Evolutionary conservation across 768 basidiomycete species (phyloP).

Genomic region (Hygrocybe punicea): DNA sequence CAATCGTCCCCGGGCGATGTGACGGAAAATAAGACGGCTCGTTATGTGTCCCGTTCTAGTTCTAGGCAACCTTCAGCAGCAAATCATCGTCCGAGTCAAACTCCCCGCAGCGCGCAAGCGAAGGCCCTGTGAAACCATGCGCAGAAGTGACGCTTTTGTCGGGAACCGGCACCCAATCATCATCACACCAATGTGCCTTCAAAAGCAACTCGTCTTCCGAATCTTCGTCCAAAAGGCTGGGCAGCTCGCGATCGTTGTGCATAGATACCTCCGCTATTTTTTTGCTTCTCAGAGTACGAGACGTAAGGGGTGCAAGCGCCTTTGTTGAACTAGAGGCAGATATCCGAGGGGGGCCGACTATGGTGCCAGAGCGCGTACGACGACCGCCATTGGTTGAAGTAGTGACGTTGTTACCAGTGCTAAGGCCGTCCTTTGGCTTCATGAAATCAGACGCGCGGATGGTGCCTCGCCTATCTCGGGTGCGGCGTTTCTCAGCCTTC

Average conservation of each 20-base stretch:
- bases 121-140: constrained; percentile 7
- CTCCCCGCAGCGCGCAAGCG: constrained; percentile 8
- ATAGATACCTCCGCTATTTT: background rate
- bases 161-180: constrained; percentile 10
- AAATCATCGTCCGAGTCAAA: constrained; percentile 24
- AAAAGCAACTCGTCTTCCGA: constrained; percentile 16
- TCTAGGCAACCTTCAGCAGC: constrained; percentile 22
- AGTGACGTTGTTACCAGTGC: constrained; percentile 5
- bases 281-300: constrained; percentile 4
- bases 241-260: background rate
- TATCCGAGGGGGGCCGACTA: constrained; percentile 24
- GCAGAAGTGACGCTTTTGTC: background rate
- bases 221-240: constrained; percentile 3
- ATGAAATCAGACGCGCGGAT: constrained; percentile 49
- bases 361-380: constrained; percentile 33
- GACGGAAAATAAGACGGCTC: too few species aligned
- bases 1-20: too few species aligned
- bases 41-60: constrained; percentile 11
- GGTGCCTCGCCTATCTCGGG: constrained; percentile 44
- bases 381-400: constrained; percentile 9
- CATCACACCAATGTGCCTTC: constrained; percentile 14
- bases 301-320: constrained; percentile 4
- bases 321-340: background rate
- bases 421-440: constrained; percentile 9
- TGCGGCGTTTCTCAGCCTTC: constrained; percentile 13